Evolutionary conservation across 176 grass and related monocot genomes (phyloP), one percentile per base, ranked within the genome.

Genomic region (Aegilops bicornis): DNA sequence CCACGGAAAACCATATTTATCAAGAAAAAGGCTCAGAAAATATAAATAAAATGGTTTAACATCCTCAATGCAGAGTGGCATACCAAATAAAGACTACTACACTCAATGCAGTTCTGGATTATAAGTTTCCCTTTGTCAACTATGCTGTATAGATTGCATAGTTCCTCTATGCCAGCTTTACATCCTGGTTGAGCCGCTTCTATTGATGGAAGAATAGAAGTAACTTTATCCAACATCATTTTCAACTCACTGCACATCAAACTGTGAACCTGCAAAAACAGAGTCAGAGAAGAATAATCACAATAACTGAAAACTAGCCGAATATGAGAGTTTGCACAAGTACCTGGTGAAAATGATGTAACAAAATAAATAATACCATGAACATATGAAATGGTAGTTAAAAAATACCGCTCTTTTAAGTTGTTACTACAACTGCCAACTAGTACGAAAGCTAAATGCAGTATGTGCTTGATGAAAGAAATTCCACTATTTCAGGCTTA

Each of bases 11-110:
- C 15, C 25, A 68, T 61, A n/a, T 32, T 64, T 80, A 83, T 73
- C 2, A 27, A 6, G 29, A 24, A 76, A 67, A 60, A 71, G 1
- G 1, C 13, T 4, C 7, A 23, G 8, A 11, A 77, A 68, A 83
- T 17, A 59, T 8, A 69, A 79, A 29, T 66, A 72, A 50, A 69
- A 16, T 30, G 82, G 37, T 76, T 78, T 30, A 24, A 80, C 52
- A 88, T 9, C 19, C 17, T 59, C 31, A 47, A 76, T 69, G 10
- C 69, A 22, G 4, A 32, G 73, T 32, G 64, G n/a, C 64, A 7
- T 99, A 99, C 97, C 97, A 99, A 86, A 70, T 99, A 99, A 25
- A 99, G 85, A 69, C 89, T 96, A 84, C 97, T 99, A 77, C 79
- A 91, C 52, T 96, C 97, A 24, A 66, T 73, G 79, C 97, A 96